A percentile compares a stretch with the other conserved stretches of the same genome.
These are phyloP conservation scores for Fusarium equiseti DNA, from an alignment of 2,329 filamentous ascomycete species.

Conservation along the genomic window DNA sequence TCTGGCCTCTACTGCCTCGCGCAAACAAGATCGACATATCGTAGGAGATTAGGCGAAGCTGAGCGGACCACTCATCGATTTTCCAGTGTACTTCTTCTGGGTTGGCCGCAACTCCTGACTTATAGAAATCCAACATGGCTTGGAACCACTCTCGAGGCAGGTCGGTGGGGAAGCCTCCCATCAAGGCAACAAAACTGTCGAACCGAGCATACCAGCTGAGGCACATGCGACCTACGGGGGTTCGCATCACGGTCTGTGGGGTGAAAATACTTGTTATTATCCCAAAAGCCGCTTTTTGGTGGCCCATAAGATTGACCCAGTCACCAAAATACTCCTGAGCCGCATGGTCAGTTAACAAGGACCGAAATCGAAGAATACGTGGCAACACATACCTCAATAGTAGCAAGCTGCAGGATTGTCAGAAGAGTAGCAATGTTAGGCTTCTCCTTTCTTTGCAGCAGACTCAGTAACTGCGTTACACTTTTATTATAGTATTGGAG, in stretches of 20 bases:
- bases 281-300: conserved; percentile 89
- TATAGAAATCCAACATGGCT: conserved; percentile 71
- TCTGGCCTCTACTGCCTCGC: conserved; percentile 71
- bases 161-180: conserved; percentile 81
- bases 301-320: conserved; percentile 92
- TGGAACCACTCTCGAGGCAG: conserved; percentile 84
- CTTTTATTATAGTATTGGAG: conserved; percentile 92
- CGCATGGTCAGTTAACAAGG: conserved; percentile 18
- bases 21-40: conserved; percentile 86
- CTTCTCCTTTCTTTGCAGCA: conserved; percentile 76
- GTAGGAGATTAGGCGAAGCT: conserved; percentile 78
- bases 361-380: conserved; percentile 17
- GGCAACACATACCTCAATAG: conserved; percentile 78
- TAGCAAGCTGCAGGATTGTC: conserved; percentile 91
- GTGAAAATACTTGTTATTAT: conserved; percentile 84
- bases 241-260: conserved; percentile 78
- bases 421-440: conserved; percentile 81
- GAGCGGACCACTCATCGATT: conserved; percentile 74
- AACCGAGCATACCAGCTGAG: conserved; percentile 92
- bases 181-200: conserved; percentile 84
- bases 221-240: conserved; percentile 77
- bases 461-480: conserved; percentile 79
- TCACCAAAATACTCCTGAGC: conserved; percentile 91
- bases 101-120: conserved; percentile 66
- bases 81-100: conserved; percentile 74